Base-by-base conservation (phyloP, 129 eudicot genomes). In the Artemisia tridentata region DNA sequence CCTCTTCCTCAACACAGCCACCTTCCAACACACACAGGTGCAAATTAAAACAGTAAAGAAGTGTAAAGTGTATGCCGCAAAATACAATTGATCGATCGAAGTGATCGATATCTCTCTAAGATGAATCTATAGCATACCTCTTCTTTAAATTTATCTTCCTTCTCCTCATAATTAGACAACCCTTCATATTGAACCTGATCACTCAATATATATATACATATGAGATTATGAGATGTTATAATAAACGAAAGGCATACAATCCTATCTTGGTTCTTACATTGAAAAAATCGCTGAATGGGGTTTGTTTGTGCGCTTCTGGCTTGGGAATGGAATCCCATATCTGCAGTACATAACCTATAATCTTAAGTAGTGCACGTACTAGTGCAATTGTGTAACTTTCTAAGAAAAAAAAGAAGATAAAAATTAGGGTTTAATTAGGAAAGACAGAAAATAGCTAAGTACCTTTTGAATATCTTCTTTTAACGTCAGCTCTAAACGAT, bases 261-360 rank as follows among this genome's bases (percentile, higher is more conserved):
- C 1, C 11, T 56, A 14, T 7, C 10, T 7, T 23, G 27, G 7
- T 25, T 21, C 97, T 87, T 80, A 88, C 97, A 81, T 85, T 91
- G 67, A 91, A 91, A 81, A 91, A 88, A 16, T 88, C 96, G 72
- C 92, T 91, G 51, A 88, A 34, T 14, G 95, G 88, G 15, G 97
- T 91, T 18, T 82, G 85, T 70, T 82, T 86, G 84, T 80, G 88
- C 38, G 84, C 90, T 76, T 85, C 86, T 85, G n/a, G n/a, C n/a
- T n/a, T n/a, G n/a, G n/a, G n/a, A n/a, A n/a, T n/a, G n/a, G n/a
- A n/a, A n/a, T n/a, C 91, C 95, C 95, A 91, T 77, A 91, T 91
- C 97, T 23, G 27, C 27, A 23, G 27, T 23, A 23, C 27, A 23
- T 23, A 23, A 23, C 27, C 27, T 23, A 23, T 23, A 23, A 23